Evolutionary conservation across 768 basidiomycete species (phyloP), one percentile per base, ranked within the genome.

Genomic region (Lactarius sanguifluus): DNA sequence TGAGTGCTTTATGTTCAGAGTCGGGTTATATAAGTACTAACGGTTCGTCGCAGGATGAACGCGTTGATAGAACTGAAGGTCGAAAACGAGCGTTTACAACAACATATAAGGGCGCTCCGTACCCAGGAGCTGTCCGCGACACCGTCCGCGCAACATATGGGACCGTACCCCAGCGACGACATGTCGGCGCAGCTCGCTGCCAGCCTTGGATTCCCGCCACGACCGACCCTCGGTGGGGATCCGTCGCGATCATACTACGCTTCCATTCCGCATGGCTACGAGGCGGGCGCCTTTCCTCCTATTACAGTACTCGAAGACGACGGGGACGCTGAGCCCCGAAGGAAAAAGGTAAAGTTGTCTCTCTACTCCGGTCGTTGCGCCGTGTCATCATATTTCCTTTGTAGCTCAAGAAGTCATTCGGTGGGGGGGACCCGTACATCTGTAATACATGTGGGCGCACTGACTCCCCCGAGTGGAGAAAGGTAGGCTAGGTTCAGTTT

Each of bases 391-490:
- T 32, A 1, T 25, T 9, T 23, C n/a, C 47, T 57, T 59, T 55
- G 18, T 32, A 71, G 66, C 61, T 62, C 50, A 67, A 66, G 74
- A 87, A 86, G 68, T 73, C 77, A 9, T 77, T 82, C 45, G 75
- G 75, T 23, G 74, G 77, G 4, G 74, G 77, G 4, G 90, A 92
- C 63, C 89, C 90, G 73, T 86, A 94, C 74, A 92, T 96, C 13
- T 98, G 95, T 73, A 83, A 92, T 38, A 94, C 89, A 16, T 99
- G 96, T 72, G 97, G 97, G 20, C 83, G 94, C 66, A 98, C 96
- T 1, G 93, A 95, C 76, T 96, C 94, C 50, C 96, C 97, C 0
- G 96, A 99, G 78, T 99, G 96, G 96, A 85, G 96, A 72, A 96
- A 94, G 83, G 92, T 83, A 60, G 5, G 18, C 38, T 32, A 5